Percentiles rank a stretch among this genome's conserved stretches.
phyloP scores from a whole-genome alignment of 106 monocot genomes.

The Iris macrosiphon region DNA sequence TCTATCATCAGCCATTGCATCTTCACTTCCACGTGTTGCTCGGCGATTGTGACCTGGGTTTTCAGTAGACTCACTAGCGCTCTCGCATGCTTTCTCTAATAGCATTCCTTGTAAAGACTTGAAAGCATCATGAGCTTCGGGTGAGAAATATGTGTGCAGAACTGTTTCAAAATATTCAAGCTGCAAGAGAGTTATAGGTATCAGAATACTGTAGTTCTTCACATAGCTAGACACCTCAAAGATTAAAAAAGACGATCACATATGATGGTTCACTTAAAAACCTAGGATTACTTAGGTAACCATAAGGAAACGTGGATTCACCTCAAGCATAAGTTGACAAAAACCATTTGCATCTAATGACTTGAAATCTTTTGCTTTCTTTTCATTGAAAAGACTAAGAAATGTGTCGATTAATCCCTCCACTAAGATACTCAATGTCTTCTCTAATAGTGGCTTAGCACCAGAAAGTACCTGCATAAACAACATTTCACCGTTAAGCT shows the following conservation, averaged over 20 bases:
- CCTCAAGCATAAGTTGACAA: conserved; percentile 98
- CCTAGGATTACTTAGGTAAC: neutral
- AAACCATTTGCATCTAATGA: conserved; percentile 79
- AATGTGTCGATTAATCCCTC: conserved; percentile 93
- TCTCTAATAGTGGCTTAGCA: conserved; percentile 83
- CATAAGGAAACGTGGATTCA: conserved; percentile 5
- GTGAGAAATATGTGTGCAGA: conserved; percentile 70
- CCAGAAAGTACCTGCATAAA: conserved; percentile 73
- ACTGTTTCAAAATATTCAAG: conserved; percentile 95
- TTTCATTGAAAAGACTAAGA: conserved; percentile 75
- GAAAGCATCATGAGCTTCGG: conserved; percentile 69
- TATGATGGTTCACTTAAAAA: neutral
- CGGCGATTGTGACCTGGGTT: conserved; percentile 79
- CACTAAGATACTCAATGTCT: conserved; percentile 72
- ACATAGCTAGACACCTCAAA: too few species aligned
- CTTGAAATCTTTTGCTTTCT: conserved; percentile 56
- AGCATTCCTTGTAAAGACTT: conserved; percentile 78
- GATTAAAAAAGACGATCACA: neutral
- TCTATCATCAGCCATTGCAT: conserved; percentile 72
- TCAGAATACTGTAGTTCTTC: neutral
- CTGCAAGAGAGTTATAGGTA: conserved; percentile 39
- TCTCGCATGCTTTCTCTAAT: conserved; percentile 79
- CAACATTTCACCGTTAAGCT: too few species aligned
- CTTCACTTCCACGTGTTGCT: conserved; percentile 94
- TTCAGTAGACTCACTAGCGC: conserved; percentile 47